Base-by-base conservation (phyloP, 768 basidiomycete species). In the Rhodotorula babjevae region DNA sequence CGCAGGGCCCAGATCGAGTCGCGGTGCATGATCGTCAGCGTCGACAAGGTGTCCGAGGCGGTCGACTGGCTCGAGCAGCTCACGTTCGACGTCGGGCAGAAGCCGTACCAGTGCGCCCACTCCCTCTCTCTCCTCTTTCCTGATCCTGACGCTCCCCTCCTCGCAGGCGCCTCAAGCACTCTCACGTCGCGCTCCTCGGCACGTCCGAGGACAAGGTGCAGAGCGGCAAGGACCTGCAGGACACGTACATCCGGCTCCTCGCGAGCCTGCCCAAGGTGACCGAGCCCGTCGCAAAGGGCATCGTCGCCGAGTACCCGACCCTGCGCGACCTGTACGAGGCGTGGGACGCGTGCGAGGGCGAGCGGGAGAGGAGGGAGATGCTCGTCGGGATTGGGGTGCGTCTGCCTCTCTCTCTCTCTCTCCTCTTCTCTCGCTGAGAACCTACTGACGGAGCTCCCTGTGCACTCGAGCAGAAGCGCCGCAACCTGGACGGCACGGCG, bases 191-290 rank as follows among this genome's bases (percentile, higher is more conserved):
- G 2, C 9, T 63, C 25, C 67, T 72, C 62, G 75, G 75, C 52
- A 65, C 65, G 21, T 46, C 62, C 15, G 68, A 62, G 44, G 75
- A 72, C 40, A 71, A 59, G 29, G 50, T 76, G 64, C 46, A 33
- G 12, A 65, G 65, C 8, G 79, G 79, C 6, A 71, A 63, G 42
- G 65, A 66, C 50, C 63, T 72, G 0, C 55, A 64, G 42, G 79
- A 79, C 63, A 79, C 78, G 36, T 76, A 69, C 63, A 68, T 74
- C 61, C 72, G 71, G 52, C 76, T 79, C 76, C 67, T 79, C n/a
- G 59, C 67, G 14, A 60, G 69, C 36, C 29, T 79, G 23, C 73
- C 67, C 23, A 47, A 65, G 8, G 69, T 79, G 11, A 77, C 78
- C 3, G 76, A 77, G 23, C 31, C 63, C 21, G 33, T 64, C 23